Evolutionary conservation across 1,284 basidiomycete genomes (phyloP).

Genomic region (Pseudozyma pruni): DNA sequence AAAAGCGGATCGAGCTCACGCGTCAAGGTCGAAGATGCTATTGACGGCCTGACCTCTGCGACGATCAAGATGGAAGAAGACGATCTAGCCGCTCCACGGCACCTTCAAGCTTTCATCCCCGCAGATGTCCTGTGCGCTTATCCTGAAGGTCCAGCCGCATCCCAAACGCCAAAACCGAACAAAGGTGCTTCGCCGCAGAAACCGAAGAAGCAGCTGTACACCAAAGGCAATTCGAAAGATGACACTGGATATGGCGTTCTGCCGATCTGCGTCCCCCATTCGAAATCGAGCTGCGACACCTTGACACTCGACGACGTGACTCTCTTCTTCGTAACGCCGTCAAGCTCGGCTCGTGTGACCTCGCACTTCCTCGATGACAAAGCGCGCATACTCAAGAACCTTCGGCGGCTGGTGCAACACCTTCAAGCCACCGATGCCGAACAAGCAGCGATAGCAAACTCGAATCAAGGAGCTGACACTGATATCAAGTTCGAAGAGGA

Average conservation of each 20-base stretch:
- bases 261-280: conserved; percentile 28
- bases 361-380: conserved; percentile 60
- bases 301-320: conserved; percentile 25
- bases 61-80: not conserved
- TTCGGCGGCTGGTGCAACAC: conserved; percentile 11
- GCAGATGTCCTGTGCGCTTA: conserved; percentile 9
- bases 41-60: not conserved
- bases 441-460: not conserved
- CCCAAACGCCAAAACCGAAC: not conserved
- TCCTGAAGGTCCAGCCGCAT: not conserved
- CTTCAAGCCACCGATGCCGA: not conserved
- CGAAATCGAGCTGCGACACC: not conserved
- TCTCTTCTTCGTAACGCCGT: conserved; percentile 54
- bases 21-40: conserved; percentile 7
- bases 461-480: not conserved
- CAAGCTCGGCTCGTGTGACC: conserved; percentile 61
- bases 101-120: conserved; percentile 1
- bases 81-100: not conserved
- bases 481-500: not conserved
- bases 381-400: conserved; percentile 42
- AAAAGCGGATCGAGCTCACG: too few species aligned
- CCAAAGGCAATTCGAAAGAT: conserved; percentile 41
- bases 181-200: not conserved
- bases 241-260: conserved; percentile 42
- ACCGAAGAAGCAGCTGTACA: conserved; percentile 28